Evolutionary conservation across 2,329 filamentous ascomycete genomes (phyloP).

Genomic region (Talaromyces sp.): DNA sequence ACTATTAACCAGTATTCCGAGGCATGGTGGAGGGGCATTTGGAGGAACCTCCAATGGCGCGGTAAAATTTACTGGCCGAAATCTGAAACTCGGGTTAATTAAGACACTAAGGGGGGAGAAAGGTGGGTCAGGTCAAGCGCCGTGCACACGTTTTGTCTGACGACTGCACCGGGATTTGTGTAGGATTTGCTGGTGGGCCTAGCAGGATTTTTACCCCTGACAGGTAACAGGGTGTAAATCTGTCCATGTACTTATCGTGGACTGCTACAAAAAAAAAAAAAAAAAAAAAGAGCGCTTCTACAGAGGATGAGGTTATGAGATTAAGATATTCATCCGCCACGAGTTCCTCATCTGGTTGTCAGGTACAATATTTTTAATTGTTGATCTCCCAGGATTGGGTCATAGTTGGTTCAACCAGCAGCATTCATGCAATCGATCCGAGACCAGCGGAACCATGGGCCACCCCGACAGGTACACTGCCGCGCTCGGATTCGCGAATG

Average conservation of each 20-base stretch:
- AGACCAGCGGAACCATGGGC: constrained; percentile 3
- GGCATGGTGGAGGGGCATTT: constrained; percentile 4
- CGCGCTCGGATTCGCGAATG: background rate
- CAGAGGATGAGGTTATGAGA: too few species aligned
- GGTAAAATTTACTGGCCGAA: constrained; percentile 9
- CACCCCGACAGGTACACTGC: constrained; percentile 1
- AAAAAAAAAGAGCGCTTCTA: too few species aligned
- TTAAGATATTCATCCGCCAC: background rate
- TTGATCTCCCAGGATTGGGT: background rate
- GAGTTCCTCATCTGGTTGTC: background rate
- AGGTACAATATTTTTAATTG: background rate
- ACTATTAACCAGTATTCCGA: constrained; percentile 1
- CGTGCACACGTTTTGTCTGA: constrained; percentile 21
- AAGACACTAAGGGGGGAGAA: constrained; percentile 15
- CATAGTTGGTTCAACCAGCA: background rate
- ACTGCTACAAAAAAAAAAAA: too few species aligned
- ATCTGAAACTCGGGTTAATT: constrained; percentile 22
- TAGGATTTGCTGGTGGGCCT: background rate
- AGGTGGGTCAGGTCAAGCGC: constrained; percentile 16
- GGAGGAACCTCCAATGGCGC: constrained; percentile 7
- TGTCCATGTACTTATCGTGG: too few species aligned
- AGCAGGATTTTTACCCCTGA: constrained; percentile 9
- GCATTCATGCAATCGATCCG: background rate
- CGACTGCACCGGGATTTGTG: constrained; percentile 11
- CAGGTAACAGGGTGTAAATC: background rate